Conservation (phyloP, 371 early-diverging fungal species). For the Mucor plumbeus region DNA sequence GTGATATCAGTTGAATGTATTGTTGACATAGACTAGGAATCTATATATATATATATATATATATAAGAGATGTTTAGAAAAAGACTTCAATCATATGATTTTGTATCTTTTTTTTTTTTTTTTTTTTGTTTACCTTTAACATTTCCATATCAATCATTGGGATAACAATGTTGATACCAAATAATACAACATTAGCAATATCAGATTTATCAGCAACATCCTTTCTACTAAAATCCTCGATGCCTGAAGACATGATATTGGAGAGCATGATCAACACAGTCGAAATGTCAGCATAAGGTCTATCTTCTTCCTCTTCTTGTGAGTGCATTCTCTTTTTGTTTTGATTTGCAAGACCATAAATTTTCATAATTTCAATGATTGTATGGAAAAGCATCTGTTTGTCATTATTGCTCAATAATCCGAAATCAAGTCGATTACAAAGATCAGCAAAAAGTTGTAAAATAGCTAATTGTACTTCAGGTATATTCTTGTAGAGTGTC, state of each 20-base stretch:
- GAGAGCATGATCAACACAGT: slow-evolving; percentile 66
- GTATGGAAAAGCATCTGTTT: slow-evolving; percentile 53
- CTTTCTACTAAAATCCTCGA: slow-evolving; percentile 57
- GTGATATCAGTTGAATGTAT: slow-evolving; percentile 70
- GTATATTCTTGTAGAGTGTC: slow-evolving; percentile 63
- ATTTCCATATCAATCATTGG: slow-evolving; percentile 77
- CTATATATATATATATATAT: slow-evolving; percentile 40
- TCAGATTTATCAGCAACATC: background rate
- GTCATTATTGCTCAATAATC: slow-evolving; percentile 44
- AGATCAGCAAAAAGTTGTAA: slow-evolving; percentile 64
- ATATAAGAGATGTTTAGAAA: too few species aligned
- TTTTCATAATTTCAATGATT: slow-evolving; percentile 53
- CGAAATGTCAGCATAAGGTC: slow-evolving; percentile 71
- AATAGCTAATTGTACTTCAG: slow-evolving; percentile 70
- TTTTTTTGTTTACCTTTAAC: slow-evolving; percentile 59
- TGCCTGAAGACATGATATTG: slow-evolving; percentile 64
- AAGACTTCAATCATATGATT: too few species aligned
- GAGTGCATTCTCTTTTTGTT: slow-evolving; percentile 60
- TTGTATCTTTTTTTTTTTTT: background rate
- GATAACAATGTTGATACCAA: slow-evolving; percentile 69
- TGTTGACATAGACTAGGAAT: slow-evolving; percentile 72
- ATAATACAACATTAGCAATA: slow-evolving; percentile 73
- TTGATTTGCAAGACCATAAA: slow-evolving; percentile 57
- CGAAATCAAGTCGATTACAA: slow-evolving; percentile 56
- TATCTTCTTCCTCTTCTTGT: slow-evolving; percentile 68